Conservation (phyloP, 2,329 filamentous ascomycete genomes). For the Fusarium continuum region DNA sequence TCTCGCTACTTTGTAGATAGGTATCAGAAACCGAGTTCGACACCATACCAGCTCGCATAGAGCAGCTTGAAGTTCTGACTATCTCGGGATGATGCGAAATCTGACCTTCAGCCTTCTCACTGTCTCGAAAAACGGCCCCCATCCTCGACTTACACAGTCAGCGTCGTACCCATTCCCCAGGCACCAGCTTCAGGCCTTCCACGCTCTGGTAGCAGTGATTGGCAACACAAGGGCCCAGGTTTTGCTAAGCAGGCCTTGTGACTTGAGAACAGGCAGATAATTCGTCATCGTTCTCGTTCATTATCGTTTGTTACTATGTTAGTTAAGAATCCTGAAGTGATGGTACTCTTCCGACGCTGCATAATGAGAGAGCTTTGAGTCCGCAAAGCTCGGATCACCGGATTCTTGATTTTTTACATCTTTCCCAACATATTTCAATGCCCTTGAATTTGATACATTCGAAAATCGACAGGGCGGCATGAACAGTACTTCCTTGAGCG, state of each 20-base stretch:
- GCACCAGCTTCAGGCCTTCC: slow-evolving; percentile 29
- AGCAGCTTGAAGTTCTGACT: not conserved
- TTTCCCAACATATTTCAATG: too few relatives aligned
- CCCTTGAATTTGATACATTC: too few relatives aligned
- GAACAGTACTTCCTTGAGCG: not conserved
- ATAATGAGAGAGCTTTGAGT: slow-evolving; percentile 7
- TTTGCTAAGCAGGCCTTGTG: slow-evolving; percentile 25
- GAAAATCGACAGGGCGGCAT: too few relatives aligned
- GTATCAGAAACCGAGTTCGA: not conserved
- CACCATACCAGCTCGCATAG: not conserved
- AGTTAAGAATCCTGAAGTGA: not conserved
- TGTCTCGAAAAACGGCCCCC: slow-evolving; percentile 14
- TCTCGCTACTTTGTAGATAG: not conserved
- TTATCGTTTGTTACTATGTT: slow-evolving; percentile 16
- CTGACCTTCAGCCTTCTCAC: not conserved
- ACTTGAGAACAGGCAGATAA: slow-evolving; percentile 19
- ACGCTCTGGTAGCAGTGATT: slow-evolving; percentile 16
- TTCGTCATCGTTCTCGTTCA: slow-evolving; percentile 30
- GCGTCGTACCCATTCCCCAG: slow-evolving; percentile 27
- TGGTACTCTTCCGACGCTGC: not conserved
- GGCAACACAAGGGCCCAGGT: slow-evolving; percentile 30
- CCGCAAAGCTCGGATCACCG: not conserved
- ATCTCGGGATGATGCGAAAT: not conserved
- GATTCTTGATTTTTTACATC: not conserved
- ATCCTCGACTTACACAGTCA: slow-evolving; percentile 35